Evolutionary conservation across 345 rosid genomes (phyloP), one percentile per base, ranked within the genome.

Genomic region (Litchi chinensis): DNA sequence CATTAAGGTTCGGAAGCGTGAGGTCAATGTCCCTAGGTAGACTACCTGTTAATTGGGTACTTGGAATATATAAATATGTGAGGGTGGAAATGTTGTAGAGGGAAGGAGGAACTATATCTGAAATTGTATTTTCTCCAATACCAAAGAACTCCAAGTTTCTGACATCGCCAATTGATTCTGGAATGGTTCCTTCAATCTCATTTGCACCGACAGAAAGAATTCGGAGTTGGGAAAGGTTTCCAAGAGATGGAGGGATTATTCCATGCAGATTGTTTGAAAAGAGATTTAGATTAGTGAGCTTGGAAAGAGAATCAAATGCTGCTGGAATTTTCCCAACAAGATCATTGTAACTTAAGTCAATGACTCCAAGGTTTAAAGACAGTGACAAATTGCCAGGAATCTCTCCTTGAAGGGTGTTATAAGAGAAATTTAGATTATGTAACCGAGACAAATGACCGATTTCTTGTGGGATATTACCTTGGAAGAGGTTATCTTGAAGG

Each of bases 11-110:
- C 6, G 73, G 80, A 43, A 80, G 71, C 22, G 80, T 52, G 13
- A 71, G 40, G 63, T 77, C 81, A 13, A 71, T 73, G 44, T 77
- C 73, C 16, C 60, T 65, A 3, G 81, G 77, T 10, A 83, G 70
- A 28, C 43, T 50, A 0, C 79, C 82, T 1, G 68, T 57, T 13
- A 86, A 26, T 3, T 63, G 59, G 73, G 77, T 83, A 3, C 15
- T 8, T 43, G 63, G 16, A 44, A 26, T 62, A 21, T 21, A 11
- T 3, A 78, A 57, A 26, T 1, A 32, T 21, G 6, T 70, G 64
- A 48, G 57, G 11, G 76, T 43, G 10, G 81, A 59, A 28, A 78
- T 46, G 22, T 78, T 78, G 26, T 41, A 60, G 11, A 78, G 16
- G 2, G 76, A 78, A 60, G 59, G 18, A 0, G 81, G 80, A 6